Evolutionary conservation across 345 rosid genomes (phyloP).

Genomic region (Citrus hindsii): DNA sequence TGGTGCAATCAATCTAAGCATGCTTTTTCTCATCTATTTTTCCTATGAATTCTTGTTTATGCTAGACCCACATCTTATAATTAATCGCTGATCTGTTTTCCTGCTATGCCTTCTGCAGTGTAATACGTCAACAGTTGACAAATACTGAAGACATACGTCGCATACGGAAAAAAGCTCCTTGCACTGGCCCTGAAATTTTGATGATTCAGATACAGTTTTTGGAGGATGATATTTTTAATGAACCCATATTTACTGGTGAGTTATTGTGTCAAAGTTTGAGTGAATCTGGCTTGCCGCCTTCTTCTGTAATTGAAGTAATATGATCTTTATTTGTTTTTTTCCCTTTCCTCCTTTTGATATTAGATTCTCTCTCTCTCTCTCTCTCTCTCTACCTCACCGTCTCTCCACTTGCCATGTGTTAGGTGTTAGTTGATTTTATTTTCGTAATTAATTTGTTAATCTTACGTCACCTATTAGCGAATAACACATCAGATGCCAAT

Average conservation of each 20-base stretch:
- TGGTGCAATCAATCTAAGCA: no score
- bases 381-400: no score
- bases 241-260: slow-evolving; percentile 75
- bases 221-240: slow-evolving; percentile 70
- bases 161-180: slow-evolving; percentile 96
- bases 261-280: slow-evolving; percentile 16
- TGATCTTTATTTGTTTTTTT: neutral
- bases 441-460: no score
- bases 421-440: no score
- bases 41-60: neutral
- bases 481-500: no score
- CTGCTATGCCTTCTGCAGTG: slow-evolving; percentile 42
- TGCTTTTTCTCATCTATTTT: neutral
- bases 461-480: no score
- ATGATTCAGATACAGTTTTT: slow-evolving; percentile 77
- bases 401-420: no score
- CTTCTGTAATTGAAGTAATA: neutral
- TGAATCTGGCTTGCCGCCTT: neutral
- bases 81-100: slow-evolving; percentile 24
- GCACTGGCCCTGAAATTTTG: slow-evolving; percentile 80
- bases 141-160: slow-evolving; percentile 93
- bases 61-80: neutral
- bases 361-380: neutral
- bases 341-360: neutral
- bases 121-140: slow-evolving; percentile 83